These are phyloP conservation scores for Heterobasidion annosum DNA, from an alignment of 1,284 basidiomycete genomes.

Conservation along the genomic window DNA sequence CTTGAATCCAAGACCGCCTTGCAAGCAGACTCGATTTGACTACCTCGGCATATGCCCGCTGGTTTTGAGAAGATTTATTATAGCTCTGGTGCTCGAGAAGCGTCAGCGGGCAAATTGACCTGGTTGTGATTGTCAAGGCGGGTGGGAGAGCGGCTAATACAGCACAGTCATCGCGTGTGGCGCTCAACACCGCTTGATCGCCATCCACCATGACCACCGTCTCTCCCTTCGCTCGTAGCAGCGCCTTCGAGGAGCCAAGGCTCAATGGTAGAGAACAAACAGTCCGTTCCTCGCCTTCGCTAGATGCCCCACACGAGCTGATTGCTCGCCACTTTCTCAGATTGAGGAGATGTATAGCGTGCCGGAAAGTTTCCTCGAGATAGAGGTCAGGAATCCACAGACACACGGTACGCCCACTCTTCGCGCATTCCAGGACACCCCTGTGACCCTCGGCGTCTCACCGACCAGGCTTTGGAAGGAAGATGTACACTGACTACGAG, in stretches of 20 bases:
- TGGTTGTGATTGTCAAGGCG: too few species aligned
- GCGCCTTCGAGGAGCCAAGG: conserved; percentile 66
- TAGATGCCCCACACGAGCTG: conserved; percentile 7
- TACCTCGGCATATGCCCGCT: too few species aligned
- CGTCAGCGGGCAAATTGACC: too few species aligned
- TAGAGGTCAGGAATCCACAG: conserved; percentile 94
- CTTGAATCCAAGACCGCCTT: too few species aligned
- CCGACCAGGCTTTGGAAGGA: conserved; percentile 76
- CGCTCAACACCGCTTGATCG: neutral
- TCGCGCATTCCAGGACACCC: neutral
- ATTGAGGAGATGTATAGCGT: conserved; percentile 98
- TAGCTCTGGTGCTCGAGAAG: too few species aligned
- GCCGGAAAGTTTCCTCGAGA: conserved; percentile 96
- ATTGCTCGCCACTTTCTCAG: conserved; percentile 28
- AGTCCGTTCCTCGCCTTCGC: conserved; percentile 32
- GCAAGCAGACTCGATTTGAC: too few species aligned
- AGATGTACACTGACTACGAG: conserved; percentile 99
- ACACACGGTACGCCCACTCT: conserved; percentile 71
- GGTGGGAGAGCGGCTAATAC: too few species aligned
- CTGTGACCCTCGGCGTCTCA: neutral
- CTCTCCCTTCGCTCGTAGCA: conserved; percentile 75
- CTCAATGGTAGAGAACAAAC: conserved; percentile 72
- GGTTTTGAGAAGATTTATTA: too few species aligned
- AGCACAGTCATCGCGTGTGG: too few species aligned
- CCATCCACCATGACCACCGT: conserved; percentile 44